These are phyloP conservation scores for Laetiporus sulphureus DNA, from an alignment of 1,284 basidiomycete genomes.

Conservation along the genomic window DNA sequence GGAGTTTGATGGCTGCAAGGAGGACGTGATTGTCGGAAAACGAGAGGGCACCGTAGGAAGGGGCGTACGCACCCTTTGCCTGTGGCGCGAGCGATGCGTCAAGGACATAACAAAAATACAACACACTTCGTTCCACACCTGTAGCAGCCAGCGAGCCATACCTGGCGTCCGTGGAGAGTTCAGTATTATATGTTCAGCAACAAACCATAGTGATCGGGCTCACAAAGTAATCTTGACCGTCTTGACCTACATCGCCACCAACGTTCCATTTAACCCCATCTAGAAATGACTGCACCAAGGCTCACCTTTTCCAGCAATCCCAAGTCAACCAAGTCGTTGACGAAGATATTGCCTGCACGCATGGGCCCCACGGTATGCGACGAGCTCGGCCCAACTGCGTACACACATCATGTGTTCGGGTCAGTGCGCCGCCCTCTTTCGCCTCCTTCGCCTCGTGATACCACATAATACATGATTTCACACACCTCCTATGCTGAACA, in stretches of 20 bases:
- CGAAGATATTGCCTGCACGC: slow-evolving; percentile 87
- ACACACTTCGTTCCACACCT: no score
- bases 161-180: slow-evolving; percentile 36
- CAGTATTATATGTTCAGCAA: background rate
- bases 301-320: slow-evolving; percentile 65
- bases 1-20: slow-evolving; percentile 96
- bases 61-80: slow-evolving; percentile 73
- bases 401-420: background rate
- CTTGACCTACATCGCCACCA: slow-evolving; percentile 42
- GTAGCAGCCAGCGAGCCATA: slow-evolving; percentile 78
- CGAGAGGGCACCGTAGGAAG: no score
- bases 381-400: slow-evolving; percentile 47
- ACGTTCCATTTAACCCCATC: no score
- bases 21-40: no score
- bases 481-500: slow-evolving; percentile 88
- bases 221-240: slow-evolving; percentile 84
- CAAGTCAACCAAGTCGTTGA: slow-evolving; percentile 67
- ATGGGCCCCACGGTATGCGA: slow-evolving; percentile 86
- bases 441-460: no score
- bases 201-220: slow-evolving; percentile 20
- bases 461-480: no score
- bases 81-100: no score
- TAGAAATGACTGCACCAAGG: no score
- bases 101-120: no score
- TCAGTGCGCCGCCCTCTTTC: background rate